phyloP scores from a whole-genome alignment of 768 basidiomycete genomes.

The Termitomyces sp. region DNA sequence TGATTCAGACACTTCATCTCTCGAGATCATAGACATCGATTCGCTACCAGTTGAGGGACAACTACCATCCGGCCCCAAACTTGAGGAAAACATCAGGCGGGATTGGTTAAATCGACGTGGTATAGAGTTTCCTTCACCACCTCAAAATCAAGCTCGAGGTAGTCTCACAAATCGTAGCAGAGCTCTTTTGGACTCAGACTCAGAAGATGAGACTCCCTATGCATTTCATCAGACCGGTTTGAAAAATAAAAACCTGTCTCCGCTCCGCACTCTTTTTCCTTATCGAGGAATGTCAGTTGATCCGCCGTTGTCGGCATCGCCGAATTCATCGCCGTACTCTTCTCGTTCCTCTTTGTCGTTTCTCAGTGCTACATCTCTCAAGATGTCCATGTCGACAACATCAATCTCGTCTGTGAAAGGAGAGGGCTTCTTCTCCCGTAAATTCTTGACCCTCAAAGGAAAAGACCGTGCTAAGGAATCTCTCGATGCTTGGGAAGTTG shows the following conservation, averaged over 20 bases:
- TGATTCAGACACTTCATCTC: constrained; percentile 25
- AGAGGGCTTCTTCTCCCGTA: constrained; percentile 32
- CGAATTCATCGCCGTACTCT: constrained; percentile 37
- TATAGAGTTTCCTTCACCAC: constrained; percentile 29
- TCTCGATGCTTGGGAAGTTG: constrained; percentile 46
- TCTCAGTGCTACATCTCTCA: constrained; percentile 46
- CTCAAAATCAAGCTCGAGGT: constrained; percentile 24
- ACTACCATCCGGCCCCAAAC: constrained; percentile 34
- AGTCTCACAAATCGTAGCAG: constrained; percentile 26
- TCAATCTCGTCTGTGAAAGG: constrained; percentile 33
- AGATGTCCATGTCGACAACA: constrained; percentile 29
- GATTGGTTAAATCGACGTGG: constrained; percentile 31
- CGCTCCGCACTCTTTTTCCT: constrained; percentile 45
- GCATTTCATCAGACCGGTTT: constrained; percentile 17
- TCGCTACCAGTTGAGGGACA: constrained; percentile 32
- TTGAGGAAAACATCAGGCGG: constrained; percentile 37
- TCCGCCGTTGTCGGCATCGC: constrained; percentile 38
- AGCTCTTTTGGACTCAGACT: constrained; percentile 28
- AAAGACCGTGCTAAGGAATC: constrained; percentile 37
- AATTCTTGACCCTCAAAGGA: constrained; percentile 36
- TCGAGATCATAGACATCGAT: constrained; percentile 53
- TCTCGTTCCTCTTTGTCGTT: constrained; percentile 33
- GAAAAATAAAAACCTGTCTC: constrained; percentile 41
- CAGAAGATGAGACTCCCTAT: constrained; percentile 20
- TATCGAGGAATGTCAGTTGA: constrained; percentile 32